A percentile compares a stretch with the other conserved stretches of the same genome.
phyloP scores from a whole-genome alignment of 257 asterid genomes.

The Petunia secreta region DNA sequence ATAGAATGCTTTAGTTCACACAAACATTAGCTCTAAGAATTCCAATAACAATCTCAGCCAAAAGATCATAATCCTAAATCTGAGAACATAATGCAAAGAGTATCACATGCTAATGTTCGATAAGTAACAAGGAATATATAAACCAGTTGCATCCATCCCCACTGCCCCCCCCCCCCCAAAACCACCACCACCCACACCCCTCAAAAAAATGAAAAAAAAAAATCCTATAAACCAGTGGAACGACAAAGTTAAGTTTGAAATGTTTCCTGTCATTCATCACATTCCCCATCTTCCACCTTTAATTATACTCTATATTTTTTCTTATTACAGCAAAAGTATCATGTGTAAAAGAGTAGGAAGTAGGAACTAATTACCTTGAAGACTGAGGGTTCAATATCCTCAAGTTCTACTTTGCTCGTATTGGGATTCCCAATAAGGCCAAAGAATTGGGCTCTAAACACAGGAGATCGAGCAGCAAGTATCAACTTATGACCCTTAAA shows the following conservation, averaged over 20 bases:
- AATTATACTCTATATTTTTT: not conserved
- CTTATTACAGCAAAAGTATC: not conserved
- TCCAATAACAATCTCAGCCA: slow-evolving; percentile 12
- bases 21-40: not conserved
- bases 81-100: not conserved
- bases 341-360: slow-evolving; percentile 16
- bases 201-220: not conserved
- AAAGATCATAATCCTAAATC: not conserved
- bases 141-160: slow-evolving; percentile 19
- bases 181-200: too few species aligned
- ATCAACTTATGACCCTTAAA: slow-evolving; percentile 87
- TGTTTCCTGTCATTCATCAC: not conserved
- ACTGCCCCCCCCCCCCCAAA: not conserved
- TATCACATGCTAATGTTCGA: not conserved
- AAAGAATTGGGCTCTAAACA: slow-evolving; percentile 88
- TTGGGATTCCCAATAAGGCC: slow-evolving; percentile 85
- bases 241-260: not conserved
- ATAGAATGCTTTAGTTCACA: not conserved
- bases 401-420: slow-evolving; percentile 55
- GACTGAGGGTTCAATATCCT: slow-evolving; percentile 82
- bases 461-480: slow-evolving; percentile 97
- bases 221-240: not conserved
- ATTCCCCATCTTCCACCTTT: not conserved
- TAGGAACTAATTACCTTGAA: slow-evolving; percentile 63
- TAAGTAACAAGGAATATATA: not conserved